Percentiles rank a stretch among this genome's conserved stretches.
phyloP scores from a whole-genome alignment of 140 eudicot species.

The Eryngium alpinum region DNA sequence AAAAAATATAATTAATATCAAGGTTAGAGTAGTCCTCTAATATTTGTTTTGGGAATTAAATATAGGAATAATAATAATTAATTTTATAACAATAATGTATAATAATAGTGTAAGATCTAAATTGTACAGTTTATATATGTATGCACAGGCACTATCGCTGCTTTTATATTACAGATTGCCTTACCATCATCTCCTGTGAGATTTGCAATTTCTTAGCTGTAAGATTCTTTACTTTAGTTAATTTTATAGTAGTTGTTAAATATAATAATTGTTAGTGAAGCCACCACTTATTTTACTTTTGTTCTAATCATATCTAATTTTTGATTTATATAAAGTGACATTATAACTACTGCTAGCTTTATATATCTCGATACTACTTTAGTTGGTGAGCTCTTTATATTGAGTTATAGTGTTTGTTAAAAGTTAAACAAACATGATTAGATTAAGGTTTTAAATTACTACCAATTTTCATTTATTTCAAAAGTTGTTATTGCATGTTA shows the following conservation, averaged over 20 bases:
- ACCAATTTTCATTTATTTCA: no score
- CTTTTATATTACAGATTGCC: no score
- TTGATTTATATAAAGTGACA: no score
- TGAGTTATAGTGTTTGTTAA: not conserved
- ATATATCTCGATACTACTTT: not conserved
- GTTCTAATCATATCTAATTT: no score
- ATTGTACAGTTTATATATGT: no score
- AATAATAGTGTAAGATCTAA: no score
- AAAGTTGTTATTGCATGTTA: not conserved
- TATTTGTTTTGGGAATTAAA: no score
- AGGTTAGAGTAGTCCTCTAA: no score
- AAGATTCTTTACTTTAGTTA: constrained; percentile 5
- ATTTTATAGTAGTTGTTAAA: not conserved
- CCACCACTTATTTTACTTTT: not conserved
- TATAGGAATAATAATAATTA: no score
- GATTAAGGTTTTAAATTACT: not conserved
- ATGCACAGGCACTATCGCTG: no score
- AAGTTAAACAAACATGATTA: constrained; percentile 10
- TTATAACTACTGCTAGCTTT: not conserved
- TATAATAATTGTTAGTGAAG: not conserved
- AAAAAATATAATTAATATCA: no score
- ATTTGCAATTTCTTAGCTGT: constrained; percentile 7
- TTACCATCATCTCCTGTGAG: not conserved
- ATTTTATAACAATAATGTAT: no score
- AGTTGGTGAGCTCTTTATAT: not conserved